phyloP scores from a whole-genome alignment of 495 filamentous ascomycete species.

The Talaromyces thailandensis region DNA sequence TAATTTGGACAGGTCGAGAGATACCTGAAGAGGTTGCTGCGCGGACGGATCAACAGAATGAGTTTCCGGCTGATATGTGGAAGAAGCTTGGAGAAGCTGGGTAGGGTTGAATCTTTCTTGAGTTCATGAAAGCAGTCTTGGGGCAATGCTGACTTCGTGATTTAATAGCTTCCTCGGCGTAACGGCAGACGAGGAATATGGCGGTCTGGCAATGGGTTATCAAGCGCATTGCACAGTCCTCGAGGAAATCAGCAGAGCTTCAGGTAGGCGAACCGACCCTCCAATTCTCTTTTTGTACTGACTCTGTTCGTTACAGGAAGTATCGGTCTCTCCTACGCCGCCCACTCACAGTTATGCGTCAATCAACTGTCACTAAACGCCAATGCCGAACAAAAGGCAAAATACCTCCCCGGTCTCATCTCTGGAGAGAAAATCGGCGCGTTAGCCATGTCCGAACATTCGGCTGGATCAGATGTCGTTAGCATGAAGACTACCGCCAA shows the following conservation, averaged over 20 bases:
- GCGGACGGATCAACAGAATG: conserved; percentile 73
- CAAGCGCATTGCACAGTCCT: conserved; percentile 95
- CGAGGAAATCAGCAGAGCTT: conserved; percentile 74
- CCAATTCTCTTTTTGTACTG: not conserved
- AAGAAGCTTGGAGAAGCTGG: conserved; percentile 83
- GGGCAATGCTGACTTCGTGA: not conserved
- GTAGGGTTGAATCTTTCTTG: conserved; percentile 17
- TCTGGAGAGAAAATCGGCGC: conserved; percentile 79
- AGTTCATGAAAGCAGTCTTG: not conserved
- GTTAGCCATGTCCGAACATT: conserved; percentile 91
- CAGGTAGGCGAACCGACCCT: conserved; percentile 27
- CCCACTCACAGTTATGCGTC: conserved; percentile 92
- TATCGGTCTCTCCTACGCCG: conserved; percentile 88
- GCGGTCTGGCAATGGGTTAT: conserved; percentile 87
- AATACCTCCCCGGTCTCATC: conserved; percentile 74
- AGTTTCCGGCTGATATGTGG: conserved; percentile 90
- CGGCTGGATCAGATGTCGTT: conserved; percentile 87
- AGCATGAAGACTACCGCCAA: conserved; percentile 85
- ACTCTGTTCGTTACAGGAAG: conserved; percentile 48
- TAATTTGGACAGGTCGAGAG: conserved; percentile 27
- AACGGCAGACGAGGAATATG: conserved; percentile 89
- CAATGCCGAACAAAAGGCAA: conserved; percentile 63
- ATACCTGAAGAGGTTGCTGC: conserved; percentile 79
- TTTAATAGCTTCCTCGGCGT: conserved; percentile 67
- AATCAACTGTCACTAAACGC: conserved; percentile 95